Percentiles rank a stretch among this genome's conserved stretches.
Evolutionary conservation across 2,329 filamentous ascomycete species (phyloP).

Genomic region (Pseudopyrenochaeta lycopersici): DNA sequence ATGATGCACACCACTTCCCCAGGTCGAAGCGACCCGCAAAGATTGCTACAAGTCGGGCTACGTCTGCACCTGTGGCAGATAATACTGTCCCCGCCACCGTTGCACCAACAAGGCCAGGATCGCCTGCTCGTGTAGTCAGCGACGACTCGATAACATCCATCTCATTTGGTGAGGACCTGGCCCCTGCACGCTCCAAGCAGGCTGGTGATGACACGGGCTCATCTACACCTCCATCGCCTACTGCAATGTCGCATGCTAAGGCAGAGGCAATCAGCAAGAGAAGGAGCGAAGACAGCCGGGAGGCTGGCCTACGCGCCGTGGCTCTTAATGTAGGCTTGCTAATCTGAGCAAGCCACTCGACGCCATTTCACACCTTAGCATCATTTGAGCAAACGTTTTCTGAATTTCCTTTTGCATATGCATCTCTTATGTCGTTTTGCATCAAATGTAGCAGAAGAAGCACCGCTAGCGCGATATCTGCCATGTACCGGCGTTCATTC

Average conservation of each 20-base stretch:
- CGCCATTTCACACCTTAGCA: not conserved
- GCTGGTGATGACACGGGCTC: slow-evolving; percentile 25
- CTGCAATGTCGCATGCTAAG: slow-evolving; percentile 30
- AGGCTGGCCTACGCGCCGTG: slow-evolving; percentile 29
- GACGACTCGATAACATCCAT: slow-evolving; percentile 45
- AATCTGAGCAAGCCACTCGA: slow-evolving; percentile 20
- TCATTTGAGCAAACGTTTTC: not conserved
- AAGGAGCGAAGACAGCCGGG: slow-evolving; percentile 30
- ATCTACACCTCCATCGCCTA: slow-evolving; percentile 40
- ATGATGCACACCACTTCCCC: slow-evolving; percentile 52
- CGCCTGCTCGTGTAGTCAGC: slow-evolving; percentile 38
- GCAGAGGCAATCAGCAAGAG: slow-evolving; percentile 28
- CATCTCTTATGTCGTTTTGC: not conserved
- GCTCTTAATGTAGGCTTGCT: slow-evolving; percentile 31
- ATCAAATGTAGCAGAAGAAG: no score
- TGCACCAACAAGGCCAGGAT: slow-evolving; percentile 28
- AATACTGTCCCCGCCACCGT: slow-evolving; percentile 8
- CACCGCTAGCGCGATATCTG: not conserved
- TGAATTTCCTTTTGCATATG: slow-evolving; percentile 1
- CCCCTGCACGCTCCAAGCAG: slow-evolving; percentile 33
- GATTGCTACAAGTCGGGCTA: slow-evolving; percentile 7
- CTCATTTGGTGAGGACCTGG: slow-evolving; percentile 44
- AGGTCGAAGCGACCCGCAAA: slow-evolving; percentile 26
- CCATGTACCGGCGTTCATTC: not conserved
- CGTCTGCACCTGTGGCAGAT: slow-evolving; percentile 1